Conservation (phyloP, 1,284 basidiomycete species). For the Rhizoctonia solani region DNA sequence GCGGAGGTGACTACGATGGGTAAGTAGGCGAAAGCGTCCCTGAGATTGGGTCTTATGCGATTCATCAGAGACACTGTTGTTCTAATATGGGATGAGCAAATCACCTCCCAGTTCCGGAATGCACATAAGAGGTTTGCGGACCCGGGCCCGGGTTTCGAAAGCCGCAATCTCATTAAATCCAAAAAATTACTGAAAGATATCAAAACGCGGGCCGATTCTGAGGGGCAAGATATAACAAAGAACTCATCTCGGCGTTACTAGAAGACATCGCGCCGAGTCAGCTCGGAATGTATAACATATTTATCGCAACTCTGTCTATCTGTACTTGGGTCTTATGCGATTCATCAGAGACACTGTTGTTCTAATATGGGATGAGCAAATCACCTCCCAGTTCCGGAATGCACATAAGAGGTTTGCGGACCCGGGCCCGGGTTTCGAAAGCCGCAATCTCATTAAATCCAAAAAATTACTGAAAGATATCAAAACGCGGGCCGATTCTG, state of each 20-base stretch:
- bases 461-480: neutral
- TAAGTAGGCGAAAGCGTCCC: neutral
- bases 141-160: constrained; percentile 23
- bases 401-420: constrained; percentile 23
- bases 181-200: neutral
- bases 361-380: constrained; percentile 30
- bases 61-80: constrained; percentile 24
- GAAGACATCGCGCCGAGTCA: neutral
- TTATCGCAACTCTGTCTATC: constrained; percentile 22
- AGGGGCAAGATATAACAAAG: neutral
- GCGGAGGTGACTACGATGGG: constrained; percentile 39
- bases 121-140: constrained; percentile 23
- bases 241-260: constrained; percentile 11
- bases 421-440: constrained; percentile 23
- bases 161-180: constrained; percentile 4
- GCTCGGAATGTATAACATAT: constrained; percentile 32
- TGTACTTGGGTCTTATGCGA: too few species aligned
- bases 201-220: neutral
- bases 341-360: constrained; percentile 24
- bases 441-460: constrained; percentile 4
- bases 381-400: constrained; percentile 24
- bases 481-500: neutral
- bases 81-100: constrained; percentile 30
- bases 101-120: constrained; percentile 24
- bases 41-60: too few species aligned